phyloP scores from a whole-genome alignment of 108 stramenopile species.

The Nitzschia palea region DNA sequence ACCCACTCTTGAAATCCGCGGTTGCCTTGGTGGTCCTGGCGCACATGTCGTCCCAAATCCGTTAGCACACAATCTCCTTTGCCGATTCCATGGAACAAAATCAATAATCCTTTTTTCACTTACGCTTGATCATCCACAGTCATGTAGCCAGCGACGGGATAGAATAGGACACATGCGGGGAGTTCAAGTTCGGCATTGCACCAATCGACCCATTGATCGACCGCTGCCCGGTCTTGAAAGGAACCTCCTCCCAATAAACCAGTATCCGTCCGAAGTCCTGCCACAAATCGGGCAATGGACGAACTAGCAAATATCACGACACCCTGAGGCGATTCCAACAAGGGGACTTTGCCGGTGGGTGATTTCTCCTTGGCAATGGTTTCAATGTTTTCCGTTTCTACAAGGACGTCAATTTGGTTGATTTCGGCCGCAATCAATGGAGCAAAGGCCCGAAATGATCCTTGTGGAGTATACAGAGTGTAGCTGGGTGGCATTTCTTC shows the following conservation, averaged over 20 bases:
- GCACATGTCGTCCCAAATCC: neutral
- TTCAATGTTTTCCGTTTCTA: constrained; percentile 63
- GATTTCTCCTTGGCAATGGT: constrained; percentile 59
- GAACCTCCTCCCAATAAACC: constrained; percentile 80
- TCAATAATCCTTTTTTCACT: constrained; percentile 6
- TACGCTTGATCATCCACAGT: constrained; percentile 55
- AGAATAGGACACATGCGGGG: constrained; percentile 87
- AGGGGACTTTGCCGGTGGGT: constrained; percentile 88
- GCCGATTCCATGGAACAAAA: neutral
- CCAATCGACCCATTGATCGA: constrained; percentile 92
- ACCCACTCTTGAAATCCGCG: constrained; percentile 58
- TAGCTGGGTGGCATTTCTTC: constrained; percentile 32
- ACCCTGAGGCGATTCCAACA: constrained; percentile 77
- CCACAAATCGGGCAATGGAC: constrained; percentile 88
- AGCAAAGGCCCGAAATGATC: constrained; percentile 92
- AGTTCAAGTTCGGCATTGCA: constrained; percentile 84
- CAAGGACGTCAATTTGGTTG: constrained; percentile 63
- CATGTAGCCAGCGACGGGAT: constrained; percentile 90
- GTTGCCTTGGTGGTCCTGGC: constrained; percentile 66
- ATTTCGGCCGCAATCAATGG: constrained; percentile 93
- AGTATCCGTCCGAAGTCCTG: constrained; percentile 71
- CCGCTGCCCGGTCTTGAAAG: constrained; percentile 53
- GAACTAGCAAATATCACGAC: constrained; percentile 67
- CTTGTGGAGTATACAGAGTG: constrained; percentile 56
- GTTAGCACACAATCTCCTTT: neutral